Base-by-base conservation (phyloP, 169 alveolate genomes). In the Plasmodium gallinaceum region DNA sequence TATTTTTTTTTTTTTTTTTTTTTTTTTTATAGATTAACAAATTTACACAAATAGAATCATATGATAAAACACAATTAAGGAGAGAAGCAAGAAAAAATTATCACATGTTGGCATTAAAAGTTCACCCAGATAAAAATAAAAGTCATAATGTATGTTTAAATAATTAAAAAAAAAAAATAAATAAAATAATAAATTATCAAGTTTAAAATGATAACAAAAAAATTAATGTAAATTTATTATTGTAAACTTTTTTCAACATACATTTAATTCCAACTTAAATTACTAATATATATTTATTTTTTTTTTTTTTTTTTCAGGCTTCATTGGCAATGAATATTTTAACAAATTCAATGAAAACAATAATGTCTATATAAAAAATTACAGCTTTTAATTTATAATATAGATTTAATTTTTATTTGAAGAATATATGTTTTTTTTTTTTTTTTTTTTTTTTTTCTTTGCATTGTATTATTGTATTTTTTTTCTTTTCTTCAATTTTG, bases 41-140 rank as follows among this genome's bases (percentile, higher is more conserved):
- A 16, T 61, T 20, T 60, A 20, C 65, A 73, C 32, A 52, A 74
- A 60, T 60, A 26, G 48, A 60, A 16, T 12, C 57, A 14, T n/a
- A 24, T 42, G 74, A 60, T 51, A 74, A 74, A 48, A 37, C 26
- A 54, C 74, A 74, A 57, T 39, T 74, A 22, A 74, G 42, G 61
- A 46, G 51, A 52, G 24, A 42, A 32, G 88, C 68, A 61, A 22
- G 62, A 61, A 74, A 58, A 74, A 74, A 61, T 61, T 74, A 74
- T 46, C 74, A 48, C 22, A 65, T 16, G 61, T 51, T 74, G 8
- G 88, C 88, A 8, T 52, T 74, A 51, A 74, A 60, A 66, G 73
- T 74, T 39, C 88, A 74, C 37, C 88, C 88, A 7, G 88, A 74
- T 52, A 74, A 74, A 54, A 74, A 74, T 52, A 74, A 74, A 60